Evolutionary conservation across 441 rosid genomes (phyloP).

Genomic region (Erysimum cheiri): DNA sequence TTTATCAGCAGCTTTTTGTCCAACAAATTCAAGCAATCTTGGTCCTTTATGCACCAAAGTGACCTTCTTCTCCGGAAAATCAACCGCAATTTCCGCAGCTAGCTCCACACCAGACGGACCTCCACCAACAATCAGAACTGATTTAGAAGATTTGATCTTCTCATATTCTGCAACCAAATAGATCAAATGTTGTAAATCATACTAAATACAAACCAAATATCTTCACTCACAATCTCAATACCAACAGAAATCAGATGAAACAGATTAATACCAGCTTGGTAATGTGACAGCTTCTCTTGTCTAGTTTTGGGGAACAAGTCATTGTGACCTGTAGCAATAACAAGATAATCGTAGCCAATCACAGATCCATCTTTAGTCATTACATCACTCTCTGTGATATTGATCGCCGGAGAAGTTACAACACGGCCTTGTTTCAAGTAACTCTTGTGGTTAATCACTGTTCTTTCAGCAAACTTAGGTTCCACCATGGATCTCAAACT

Average conservation of each 20-base stretch:
- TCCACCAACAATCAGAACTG: slow-evolving; percentile 87
- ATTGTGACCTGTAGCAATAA: slow-evolving; percentile 78
- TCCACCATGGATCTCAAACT: slow-evolving; percentile 83
- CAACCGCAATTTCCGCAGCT: slow-evolving; percentile 80
- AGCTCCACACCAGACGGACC: slow-evolving; percentile 96
- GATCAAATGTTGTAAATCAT: slow-evolving; percentile 21
- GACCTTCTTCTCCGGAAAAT: slow-evolving; percentile 56
- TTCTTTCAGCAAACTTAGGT: slow-evolving; percentile 75
- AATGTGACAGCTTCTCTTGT: slow-evolving; percentile 60
- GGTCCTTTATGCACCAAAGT: slow-evolving; percentile 55
- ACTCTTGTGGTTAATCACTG: slow-evolving; percentile 69
- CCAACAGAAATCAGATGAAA: slow-evolving; percentile 1
- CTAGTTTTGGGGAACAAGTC: slow-evolving; percentile 61
- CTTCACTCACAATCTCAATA: slow-evolving; percentile 41
- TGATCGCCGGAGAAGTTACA: slow-evolving; percentile 64
- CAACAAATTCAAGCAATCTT: slow-evolving; percentile 53
- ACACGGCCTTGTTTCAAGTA: slow-evolving; percentile 67
- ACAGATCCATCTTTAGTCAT: slow-evolving; percentile 55
- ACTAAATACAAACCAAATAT: slow-evolving; percentile 32
- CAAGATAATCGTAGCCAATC: slow-evolving; percentile 76
- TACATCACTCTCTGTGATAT: slow-evolving; percentile 65
- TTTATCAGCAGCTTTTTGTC: slow-evolving; percentile 52
- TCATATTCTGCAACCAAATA: slow-evolving; percentile 61
- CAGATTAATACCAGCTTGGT: slow-evolving; percentile 53
- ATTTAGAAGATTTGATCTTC: slow-evolving; percentile 75